Base-by-base conservation (phyloP, 1,284 basidiomycete species). In the Trametes sp. region DNA sequence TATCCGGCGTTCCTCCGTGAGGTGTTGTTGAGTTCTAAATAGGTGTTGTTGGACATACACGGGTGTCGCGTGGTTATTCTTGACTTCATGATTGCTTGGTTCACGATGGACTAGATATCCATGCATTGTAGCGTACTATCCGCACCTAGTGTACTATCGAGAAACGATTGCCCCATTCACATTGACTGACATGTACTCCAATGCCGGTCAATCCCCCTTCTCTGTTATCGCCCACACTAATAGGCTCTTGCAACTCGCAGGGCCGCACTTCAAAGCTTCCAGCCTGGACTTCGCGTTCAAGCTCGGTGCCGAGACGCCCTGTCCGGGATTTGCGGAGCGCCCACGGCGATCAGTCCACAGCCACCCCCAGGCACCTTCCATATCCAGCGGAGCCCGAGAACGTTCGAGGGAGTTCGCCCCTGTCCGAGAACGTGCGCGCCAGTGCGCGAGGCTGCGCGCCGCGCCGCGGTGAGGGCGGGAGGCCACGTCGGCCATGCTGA, bases 341-440 rank as follows among this genome's bases (percentile, higher is more conserved):
- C 38, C 38, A 41, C 3, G 3, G 16, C 11, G 6, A 11, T 33
- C 31, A 19, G 9, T 3, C 44, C 55, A 57, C 54, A 57, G 62
- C 62, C 62, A 64, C 58, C 62, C 54, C 58, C n/a, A 54, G 55
- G 58, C 21, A 19, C 62, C 28, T 38, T 36, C 63, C 63, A 46
- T 55, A 61, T 23, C 8, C 63, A 2, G n/a, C 16, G 4, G 45
- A 14, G 45, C 28, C 28, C 45, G 53, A 56, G 59, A 59, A 65
- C 24, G 36, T 65, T 65, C 45, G 48, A 53, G 59, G 59, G 61
- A n/a, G 36, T 65, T 65, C 63, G 54, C 38, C 26, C 26, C 21
- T 19, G 29, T 33, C 16, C 59, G n/a, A 35, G 61, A 57, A 45
- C 9, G 28, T 51, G 29, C 61, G 14, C 31, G 57, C 49, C 31